Percentiles rank a stretch among this genome's conserved stretches.
phyloP scores from a whole-genome alignment of 257 asterid species.

The Nicotiana tomentosiformis region DNA sequence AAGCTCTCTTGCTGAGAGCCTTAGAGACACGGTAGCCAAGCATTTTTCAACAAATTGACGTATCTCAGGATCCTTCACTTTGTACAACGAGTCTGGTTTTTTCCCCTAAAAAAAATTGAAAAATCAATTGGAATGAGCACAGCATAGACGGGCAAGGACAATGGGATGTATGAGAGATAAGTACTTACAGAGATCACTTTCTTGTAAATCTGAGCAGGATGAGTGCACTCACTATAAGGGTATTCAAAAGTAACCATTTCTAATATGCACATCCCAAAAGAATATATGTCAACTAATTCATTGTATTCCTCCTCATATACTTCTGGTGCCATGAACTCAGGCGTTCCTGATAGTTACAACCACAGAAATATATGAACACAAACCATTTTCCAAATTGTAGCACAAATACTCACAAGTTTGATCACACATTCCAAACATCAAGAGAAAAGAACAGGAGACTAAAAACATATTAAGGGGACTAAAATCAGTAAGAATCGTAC shows the following conservation, averaged over 20 bases:
- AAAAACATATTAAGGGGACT: background rate
- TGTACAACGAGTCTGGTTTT: slow-evolving; percentile 36
- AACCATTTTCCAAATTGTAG: background rate
- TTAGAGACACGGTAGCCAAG: slow-evolving; percentile 36
- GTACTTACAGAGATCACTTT: slow-evolving; percentile 45
- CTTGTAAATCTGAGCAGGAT: slow-evolving; percentile 53
- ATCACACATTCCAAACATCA: background rate
- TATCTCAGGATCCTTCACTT: slow-evolving; percentile 44
- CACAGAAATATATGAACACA: background rate
- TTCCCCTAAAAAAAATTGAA: slow-evolving; percentile 23
- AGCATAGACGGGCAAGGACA: background rate
- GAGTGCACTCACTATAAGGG: slow-evolving; percentile 51
- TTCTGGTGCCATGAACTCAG: slow-evolving; percentile 59
- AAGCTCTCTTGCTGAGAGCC: slow-evolving; percentile 49
- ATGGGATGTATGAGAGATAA: background rate
- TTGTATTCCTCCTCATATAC: slow-evolving; percentile 53
- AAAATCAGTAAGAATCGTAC: slow-evolving; percentile 14
- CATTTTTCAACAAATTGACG: slow-evolving; percentile 44
- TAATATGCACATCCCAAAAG: slow-evolving; percentile 51
- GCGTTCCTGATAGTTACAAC: slow-evolving; percentile 32
- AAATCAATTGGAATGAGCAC: background rate
- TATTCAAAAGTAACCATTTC: slow-evolving; percentile 53
- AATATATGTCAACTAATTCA: slow-evolving; percentile 48
- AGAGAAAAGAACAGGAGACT: background rate
- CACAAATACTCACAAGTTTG: background rate